Conservation (phyloP, 148 eudicot species). For the Linanthus parryae region DNA sequence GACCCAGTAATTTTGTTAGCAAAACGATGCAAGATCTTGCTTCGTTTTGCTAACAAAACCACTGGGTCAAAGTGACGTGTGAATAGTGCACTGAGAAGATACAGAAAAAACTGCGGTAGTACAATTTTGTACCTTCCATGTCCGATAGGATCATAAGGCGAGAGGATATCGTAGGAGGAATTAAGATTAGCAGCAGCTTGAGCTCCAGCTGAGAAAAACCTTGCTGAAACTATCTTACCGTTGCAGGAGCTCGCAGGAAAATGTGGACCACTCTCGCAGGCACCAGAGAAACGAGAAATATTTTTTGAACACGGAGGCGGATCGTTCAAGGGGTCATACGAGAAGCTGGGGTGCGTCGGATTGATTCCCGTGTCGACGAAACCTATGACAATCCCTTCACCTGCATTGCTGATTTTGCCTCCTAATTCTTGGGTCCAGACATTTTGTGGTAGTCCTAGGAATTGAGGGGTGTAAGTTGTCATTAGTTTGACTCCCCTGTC, state of each 20-base stretch:
- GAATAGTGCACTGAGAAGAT: too few relatives aligned
- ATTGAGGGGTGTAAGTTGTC: slow-evolving; percentile 80
- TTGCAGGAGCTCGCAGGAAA: slow-evolving; percentile 72
- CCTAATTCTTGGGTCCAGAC: slow-evolving; percentile 43
- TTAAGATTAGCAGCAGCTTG: slow-evolving; percentile 60
- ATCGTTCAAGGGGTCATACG: slow-evolving; percentile 22
- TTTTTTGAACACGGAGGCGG: slow-evolving; percentile 8
- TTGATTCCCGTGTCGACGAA: slow-evolving; percentile 83
- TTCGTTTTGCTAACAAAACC: too few relatives aligned
- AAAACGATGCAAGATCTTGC: too few relatives aligned
- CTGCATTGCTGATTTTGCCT: slow-evolving; percentile 36
- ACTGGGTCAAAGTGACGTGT: too few relatives aligned
- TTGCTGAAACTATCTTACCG: slow-evolving; percentile 82
- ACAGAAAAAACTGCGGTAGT: too few relatives aligned
- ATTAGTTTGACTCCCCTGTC: slow-evolving; percentile 69
- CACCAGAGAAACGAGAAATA: slow-evolving; percentile 38
- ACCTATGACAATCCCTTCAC: slow-evolving; percentile 88
- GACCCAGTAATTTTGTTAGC: too few relatives aligned
- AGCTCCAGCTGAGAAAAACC: slow-evolving; percentile 83
- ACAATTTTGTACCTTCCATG: slow-evolving; percentile 98
- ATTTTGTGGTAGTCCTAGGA: slow-evolving; percentile 44
- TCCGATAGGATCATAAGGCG: slow-evolving; percentile 93
- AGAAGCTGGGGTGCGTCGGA: slow-evolving; percentile 83
- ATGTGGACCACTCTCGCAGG: slow-evolving; percentile 65
- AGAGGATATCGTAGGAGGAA: slow-evolving; percentile 62